Evolutionary conservation across 2,329 filamentous ascomycete genomes (phyloP).

Genomic region (Thielaviopsis populi): DNA sequence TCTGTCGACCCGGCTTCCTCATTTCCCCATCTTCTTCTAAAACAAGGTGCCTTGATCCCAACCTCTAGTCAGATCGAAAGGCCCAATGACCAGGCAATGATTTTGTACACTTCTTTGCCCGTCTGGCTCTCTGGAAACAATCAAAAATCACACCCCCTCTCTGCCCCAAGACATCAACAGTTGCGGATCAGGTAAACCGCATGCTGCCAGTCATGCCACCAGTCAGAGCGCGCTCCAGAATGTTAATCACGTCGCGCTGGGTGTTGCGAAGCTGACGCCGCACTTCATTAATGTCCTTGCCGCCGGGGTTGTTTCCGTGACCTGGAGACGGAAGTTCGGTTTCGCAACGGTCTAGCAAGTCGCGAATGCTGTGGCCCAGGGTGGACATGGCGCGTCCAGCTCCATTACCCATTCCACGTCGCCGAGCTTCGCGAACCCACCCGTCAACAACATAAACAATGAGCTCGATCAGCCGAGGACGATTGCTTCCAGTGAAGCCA

Average conservation of each 20-base stretch:
- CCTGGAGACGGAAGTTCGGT: slow-evolving; percentile 28
- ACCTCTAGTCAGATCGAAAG: background rate
- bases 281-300: slow-evolving; percentile 31
- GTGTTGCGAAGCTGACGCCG: slow-evolving; percentile 29
- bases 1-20: background rate
- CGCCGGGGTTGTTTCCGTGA: slow-evolving; percentile 31
- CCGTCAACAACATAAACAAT: slow-evolving; percentile 35
- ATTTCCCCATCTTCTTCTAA: background rate
- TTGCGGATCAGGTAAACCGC: slow-evolving; percentile 30
- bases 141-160: background rate
- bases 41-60: background rate
- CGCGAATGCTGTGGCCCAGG: slow-evolving; percentile 30
- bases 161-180: background rate
- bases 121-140: background rate
- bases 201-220: slow-evolving; percentile 28
- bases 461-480: slow-evolving; percentile 39
- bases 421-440: slow-evolving; percentile 36
- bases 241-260: slow-evolving; percentile 30
- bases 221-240: slow-evolving; percentile 27
- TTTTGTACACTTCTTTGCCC: background rate
- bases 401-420: slow-evolving; percentile 27
- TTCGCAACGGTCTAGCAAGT: slow-evolving; percentile 38
- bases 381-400: slow-evolving; percentile 18
- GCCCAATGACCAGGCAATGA: background rate
- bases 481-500: slow-evolving; percentile 38